A percentile compares a stretch with the other conserved stretches of the same genome.
These are phyloP conservation scores for Mucor ambiguus DNA, from an alignment of 371 early-diverging fungal species.

Conservation along the genomic window DNA sequence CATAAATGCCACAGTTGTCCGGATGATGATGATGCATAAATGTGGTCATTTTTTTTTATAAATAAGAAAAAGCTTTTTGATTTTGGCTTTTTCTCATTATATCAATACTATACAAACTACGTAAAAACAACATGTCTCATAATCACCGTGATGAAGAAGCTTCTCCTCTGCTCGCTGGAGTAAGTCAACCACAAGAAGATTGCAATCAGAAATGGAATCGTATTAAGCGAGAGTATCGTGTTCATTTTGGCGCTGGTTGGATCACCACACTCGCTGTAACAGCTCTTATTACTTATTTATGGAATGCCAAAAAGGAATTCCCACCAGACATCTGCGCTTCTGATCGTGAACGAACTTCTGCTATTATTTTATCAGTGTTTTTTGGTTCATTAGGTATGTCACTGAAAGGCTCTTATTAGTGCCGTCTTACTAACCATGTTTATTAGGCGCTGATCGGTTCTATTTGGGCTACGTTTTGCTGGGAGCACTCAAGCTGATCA, in stretches of 20 bases:
- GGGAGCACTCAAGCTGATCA: constrained; percentile 37
- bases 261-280: not conserved
- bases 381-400: constrained; percentile 5
- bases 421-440: not conserved
- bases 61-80: not conserved
- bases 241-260: constrained; percentile 2
- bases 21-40: constrained; percentile 6
- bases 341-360: constrained; percentile 1
- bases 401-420: not conserved
- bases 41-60: not conserved
- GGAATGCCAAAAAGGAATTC: not conserved
- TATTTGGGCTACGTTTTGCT: constrained; percentile 57
- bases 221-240: not conserved
- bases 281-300: not conserved
- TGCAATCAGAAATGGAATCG: not conserved
- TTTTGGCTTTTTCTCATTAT: not conserved
- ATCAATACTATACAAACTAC: not conserved
- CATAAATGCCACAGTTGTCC: not conserved
- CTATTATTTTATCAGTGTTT: constrained; percentile 3
- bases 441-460: constrained; percentile 45
- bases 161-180: not conserved
- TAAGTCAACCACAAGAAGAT: no score
- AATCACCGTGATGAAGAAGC: constrained; percentile 8
- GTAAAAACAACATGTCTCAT: not conserved
- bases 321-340: constrained; percentile 1